Evolutionary conservation across 306 rosid species (phyloP), one percentile per base, ranked within the genome.

Genomic region (Gastrolobium villosum): DNA sequence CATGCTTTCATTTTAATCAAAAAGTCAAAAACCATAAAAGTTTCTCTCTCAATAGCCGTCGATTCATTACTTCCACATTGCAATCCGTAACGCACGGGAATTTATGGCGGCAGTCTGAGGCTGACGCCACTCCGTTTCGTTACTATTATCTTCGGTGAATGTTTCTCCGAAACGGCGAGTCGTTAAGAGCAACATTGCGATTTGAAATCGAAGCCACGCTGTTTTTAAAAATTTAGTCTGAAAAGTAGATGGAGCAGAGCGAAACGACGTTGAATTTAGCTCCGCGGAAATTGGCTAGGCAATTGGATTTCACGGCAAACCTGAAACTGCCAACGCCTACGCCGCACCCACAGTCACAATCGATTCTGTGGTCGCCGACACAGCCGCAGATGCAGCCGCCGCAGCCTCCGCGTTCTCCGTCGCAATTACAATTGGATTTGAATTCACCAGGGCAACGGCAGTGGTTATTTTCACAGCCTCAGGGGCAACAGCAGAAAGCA

Each of bases 181-280:
- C 15, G 45, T 77, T 77, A 9, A 74, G 63, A 69, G 53, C 28
- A 28, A 48, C 79, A 69, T 34, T 48, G 82, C 35, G 45, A 70
- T 78, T 83, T 39, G 50, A 39, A 73, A 67, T 20, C 40, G 15
- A 46, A 68, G 54, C 28, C 9, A 32, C 55, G 40, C 3, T 73
- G 63, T 55, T 14, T 77, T 66, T 41, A 1, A 39, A 13, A 39
- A 75, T 41, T 73, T 65, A 34, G 15, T 61, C 37, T 6, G 14
- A 10, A 67, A 20, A 50, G 49, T n/a, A 50, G 73, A 89, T 89
- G 97, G 94, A 93, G 85, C 84, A 75, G 82, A 85, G 85, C 37
- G 89, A 86, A 77, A 72, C 83, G 5, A 66, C 63, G 73, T 65
- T 88, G 10, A 73, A 85, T 74, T 80, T 66, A 15, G 82, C 81